Evolutionary conservation across 2,329 filamentous ascomycete genomes (phyloP), one percentile per base, ranked within the genome.

Genomic region (Tolypocladium amazonense): DNA sequence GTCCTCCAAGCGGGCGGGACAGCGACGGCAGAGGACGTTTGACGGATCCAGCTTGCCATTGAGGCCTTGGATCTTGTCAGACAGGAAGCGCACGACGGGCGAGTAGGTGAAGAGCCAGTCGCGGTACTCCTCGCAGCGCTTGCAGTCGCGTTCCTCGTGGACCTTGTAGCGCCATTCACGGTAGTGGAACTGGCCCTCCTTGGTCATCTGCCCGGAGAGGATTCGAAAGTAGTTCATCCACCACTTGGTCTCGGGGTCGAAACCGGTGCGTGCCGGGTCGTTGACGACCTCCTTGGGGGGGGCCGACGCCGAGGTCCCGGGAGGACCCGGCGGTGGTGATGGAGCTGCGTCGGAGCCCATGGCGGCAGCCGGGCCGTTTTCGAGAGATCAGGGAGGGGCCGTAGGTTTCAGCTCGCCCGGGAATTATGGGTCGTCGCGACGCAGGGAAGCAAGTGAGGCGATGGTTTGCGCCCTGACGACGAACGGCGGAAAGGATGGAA

Each of bases 171-270:
- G 85, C 72, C 85, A 86, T 70, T 88, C 81, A 70, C 91, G 89
- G 80, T 91, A 97, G 76, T 89, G 83, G 69, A 88, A 84, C 64
- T 81, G 76, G 57, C 89, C 89, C 69, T 88, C 83, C 41, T 77
- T 74, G 23, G 85, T 88, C 76, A 94, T 86, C 68, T 82, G 79
- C 59, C 89, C 88, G 20, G 88, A 85, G 56, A 96, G 78, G 74
- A 92, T 88, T 67, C 84, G 84, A 81, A 95, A 97, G 78, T 92
- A 88, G 77, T 89, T 96, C 71, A 88, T 82, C 88, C 90, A 96
- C 80, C 81, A 84, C 62, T 75, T 74, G 54, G 77, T 79, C 65
- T 78, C 68, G 57, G 85, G 84, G 73, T 86, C 82, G 77, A 87
- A 87, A 65, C 84, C 83, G 27, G 84, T 87, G 63, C 81, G 78